Percentiles rank a stretch among this genome's conserved stretches.
These are phyloP conservation scores for Arctium lappa DNA, from an alignment of 129 eudicot genomes.

Conservation along the genomic window DNA sequence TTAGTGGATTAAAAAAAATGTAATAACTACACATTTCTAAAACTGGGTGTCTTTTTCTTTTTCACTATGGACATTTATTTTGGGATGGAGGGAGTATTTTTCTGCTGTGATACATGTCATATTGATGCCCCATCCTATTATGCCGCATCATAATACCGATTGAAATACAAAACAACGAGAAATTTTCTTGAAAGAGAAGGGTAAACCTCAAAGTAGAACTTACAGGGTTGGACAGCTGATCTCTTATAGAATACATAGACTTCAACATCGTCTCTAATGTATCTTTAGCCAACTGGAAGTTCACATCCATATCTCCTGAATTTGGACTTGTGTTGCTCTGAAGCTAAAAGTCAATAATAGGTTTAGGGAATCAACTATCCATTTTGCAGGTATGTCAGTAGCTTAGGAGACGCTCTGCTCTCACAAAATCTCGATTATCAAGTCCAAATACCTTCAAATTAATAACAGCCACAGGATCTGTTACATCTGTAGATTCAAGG, in stretches of 20 bases:
- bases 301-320: constrained; percentile 44
- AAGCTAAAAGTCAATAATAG: constrained; percentile 34
- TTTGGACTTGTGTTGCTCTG: constrained; percentile 38
- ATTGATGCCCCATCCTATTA: constrained; percentile 14
- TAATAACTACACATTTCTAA: background rate
- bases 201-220: constrained; percentile 22
- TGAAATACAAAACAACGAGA: constrained; percentile 1
- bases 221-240: constrained; percentile 45
- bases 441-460: constrained; percentile 35
- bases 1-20: no score
- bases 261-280: constrained; percentile 55
- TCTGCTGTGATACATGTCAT: constrained; percentile 8
- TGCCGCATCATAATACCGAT: background rate
- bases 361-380: constrained; percentile 4
- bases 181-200: background rate
- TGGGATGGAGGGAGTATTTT: background rate
- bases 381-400: background rate
- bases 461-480: constrained; percentile 29
- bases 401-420: background rate
- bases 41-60: background rate
- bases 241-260: constrained; percentile 47
- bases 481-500: background rate
- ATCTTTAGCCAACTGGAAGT: constrained; percentile 57
- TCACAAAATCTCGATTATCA: background rate
- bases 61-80: background rate